These are phyloP conservation scores for Termitomyces sp. DNA, from an alignment of 768 basidiomycete genomes.

Conservation along the genomic window DNA sequence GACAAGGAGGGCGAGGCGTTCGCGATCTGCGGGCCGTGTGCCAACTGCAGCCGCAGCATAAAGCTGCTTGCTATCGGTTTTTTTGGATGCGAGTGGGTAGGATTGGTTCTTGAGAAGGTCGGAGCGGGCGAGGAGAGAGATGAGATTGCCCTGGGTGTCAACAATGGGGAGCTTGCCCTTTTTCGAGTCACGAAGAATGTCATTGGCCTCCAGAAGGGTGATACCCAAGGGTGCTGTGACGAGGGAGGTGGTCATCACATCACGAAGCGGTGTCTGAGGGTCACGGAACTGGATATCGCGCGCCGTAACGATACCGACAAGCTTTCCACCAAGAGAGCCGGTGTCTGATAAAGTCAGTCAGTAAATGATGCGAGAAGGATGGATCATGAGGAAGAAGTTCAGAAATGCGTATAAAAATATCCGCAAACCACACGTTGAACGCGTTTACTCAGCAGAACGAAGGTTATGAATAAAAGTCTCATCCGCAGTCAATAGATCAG, in stretches of 20 bases:
- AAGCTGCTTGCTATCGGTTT: conserved; percentile 88
- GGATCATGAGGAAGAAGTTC: conserved; percentile 25
- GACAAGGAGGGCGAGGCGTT: conserved; percentile 80
- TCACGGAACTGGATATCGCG: conserved; percentile 95
- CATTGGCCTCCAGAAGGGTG: conserved; percentile 89
- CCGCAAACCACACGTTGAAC: conserved; percentile 71
- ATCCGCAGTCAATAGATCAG: conserved; percentile 34
- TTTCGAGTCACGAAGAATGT: conserved; percentile 92
- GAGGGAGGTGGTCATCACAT: conserved; percentile 88
- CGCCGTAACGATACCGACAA: conserved; percentile 94
- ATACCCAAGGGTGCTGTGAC: conserved; percentile 88
- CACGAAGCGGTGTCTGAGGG: conserved; percentile 58
- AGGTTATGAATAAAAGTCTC: conserved; percentile 62
- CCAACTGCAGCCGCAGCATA: conserved; percentile 96
- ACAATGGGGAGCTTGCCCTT: conserved; percentile 92
- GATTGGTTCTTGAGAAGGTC: conserved; percentile 97
- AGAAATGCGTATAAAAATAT: conserved; percentile 39
- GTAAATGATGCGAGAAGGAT: conserved; percentile 8
- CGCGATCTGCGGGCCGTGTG: conserved; percentile 85
- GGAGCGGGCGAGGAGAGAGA: conserved; percentile 89
- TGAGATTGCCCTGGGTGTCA: conserved; percentile 50
- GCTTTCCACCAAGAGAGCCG: conserved; percentile 84
- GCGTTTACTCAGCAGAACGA: conserved; percentile 90
- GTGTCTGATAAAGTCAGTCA: conserved; percentile 56
- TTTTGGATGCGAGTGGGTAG: conserved; percentile 92